Base-by-base conservation (phyloP, 208 protist species). In the Wallacemonas collosoma region DNA sequence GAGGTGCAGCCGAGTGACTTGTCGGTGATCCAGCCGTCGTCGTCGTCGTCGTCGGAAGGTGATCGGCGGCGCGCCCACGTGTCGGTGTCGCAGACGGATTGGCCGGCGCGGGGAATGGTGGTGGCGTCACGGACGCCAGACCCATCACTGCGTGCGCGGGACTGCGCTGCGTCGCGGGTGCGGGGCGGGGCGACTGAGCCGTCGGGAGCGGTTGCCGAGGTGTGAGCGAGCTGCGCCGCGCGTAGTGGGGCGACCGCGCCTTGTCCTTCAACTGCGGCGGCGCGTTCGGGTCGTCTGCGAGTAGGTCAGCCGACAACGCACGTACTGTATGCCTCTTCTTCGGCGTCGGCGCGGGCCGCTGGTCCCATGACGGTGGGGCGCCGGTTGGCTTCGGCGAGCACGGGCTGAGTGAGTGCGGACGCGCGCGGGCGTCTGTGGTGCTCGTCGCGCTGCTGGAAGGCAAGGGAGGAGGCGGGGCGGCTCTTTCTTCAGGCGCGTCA, bases 261-360 rank as follows among this genome's bases (percentile, higher is more conserved):
- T 65, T 65, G 60, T 65, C 60, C 60, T 65, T 65, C n/a, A 65
- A 41, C 40, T 65, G 60, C 43, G 60, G 60, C 36, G 60, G 60
- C 43, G 60, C 60, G 45, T 50, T 48, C 41, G 43, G 41, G n/a
- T 65, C 60, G 40, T 3, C 5, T 8, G 11, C 60, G 41, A 65
- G 60, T 14, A 26, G 12, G 12, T 48, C 40, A 3, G 5, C 5
- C n/a, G 60, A 65, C 3, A 65, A 35, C 12, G 60, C 11, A 5
- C n/a, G 38, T 7, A 65, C 60, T 1, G 0, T 26, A 1, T 12
- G 7, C 14, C 44, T 65, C 14, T 15, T 65, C 60, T 65, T 65
- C 41, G 60, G 60, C 43, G 60, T 65, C 60, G 60, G 15, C 60
- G 36, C 36, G 11, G 60, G 60, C 41, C 53, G 60, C 43, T 65